phyloP scores from a whole-genome alignment of 176 grass and related monocot species.

The Tuctoria greenei region DNA sequence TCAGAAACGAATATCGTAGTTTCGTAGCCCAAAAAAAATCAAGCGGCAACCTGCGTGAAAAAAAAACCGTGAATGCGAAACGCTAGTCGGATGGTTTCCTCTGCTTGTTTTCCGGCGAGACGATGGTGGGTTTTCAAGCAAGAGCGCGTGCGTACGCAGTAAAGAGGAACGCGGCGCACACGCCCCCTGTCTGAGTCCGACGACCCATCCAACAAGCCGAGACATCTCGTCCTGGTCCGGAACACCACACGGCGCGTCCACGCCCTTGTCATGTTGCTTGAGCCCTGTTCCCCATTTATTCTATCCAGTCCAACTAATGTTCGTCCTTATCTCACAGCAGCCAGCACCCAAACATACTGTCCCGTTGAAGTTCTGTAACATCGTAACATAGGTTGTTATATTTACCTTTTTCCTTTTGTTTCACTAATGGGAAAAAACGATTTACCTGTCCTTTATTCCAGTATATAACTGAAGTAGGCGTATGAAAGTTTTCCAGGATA shows the following conservation, averaged over 20 bases:
- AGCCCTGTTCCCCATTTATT: neutral
- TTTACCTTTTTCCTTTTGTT: neutral
- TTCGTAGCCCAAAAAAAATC: neutral
- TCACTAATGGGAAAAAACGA: neutral
- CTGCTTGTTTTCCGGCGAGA: neutral
- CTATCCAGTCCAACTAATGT: too few species aligned
- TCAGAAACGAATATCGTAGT: neutral
- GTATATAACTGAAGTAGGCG: neutral
- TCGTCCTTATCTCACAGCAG: neutral
- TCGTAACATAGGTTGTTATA: neutral
- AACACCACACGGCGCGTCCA: neutral
- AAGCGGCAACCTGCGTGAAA: neutral
- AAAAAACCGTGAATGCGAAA: neutral
- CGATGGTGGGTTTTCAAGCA: neutral
- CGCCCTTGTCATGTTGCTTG: neutral
- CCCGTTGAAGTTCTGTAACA: neutral
- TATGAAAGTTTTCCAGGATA: neutral
- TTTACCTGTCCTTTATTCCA: neutral
- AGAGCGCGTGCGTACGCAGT: neutral
- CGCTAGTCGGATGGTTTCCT: neutral
- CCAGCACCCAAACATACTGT: neutral
- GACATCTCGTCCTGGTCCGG: neutral
- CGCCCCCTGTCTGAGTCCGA: neutral
- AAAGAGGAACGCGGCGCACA: slow-evolving; percentile 2
- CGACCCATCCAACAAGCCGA: slow-evolving; percentile 15